Conservation (phyloP, 2,329 filamentous ascomycete species). For the Pleochaeta shiraiana region DNA sequence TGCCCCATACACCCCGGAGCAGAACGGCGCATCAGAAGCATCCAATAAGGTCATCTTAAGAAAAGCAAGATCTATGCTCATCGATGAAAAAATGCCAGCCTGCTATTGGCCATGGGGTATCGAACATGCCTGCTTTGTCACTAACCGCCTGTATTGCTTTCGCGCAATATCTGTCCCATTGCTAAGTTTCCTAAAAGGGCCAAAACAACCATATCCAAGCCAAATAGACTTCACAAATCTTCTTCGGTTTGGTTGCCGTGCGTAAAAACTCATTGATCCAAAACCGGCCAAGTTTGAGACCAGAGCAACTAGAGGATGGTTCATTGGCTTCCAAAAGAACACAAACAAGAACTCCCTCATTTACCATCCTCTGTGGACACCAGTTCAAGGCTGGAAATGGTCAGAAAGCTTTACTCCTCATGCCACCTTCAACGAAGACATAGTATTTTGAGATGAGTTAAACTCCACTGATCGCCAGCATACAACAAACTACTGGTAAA, state of each 20-base stretch:
- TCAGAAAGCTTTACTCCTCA: not conserved
- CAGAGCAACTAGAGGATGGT: not conserved
- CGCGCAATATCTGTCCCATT: not conserved
- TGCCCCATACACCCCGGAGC: not conserved
- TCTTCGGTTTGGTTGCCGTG: constrained; percentile 1
- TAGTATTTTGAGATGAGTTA: not conserved
- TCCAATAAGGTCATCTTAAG: not conserved
- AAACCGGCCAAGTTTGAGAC: not conserved
- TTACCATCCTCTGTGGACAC: constrained; percentile 1
- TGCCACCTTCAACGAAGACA: not conserved
- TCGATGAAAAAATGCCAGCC: not conserved
- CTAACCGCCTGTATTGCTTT: not conserved
- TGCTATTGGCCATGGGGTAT: not conserved
- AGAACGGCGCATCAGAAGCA: not conserved
- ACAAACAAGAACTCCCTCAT: not conserved
- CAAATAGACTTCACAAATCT: not conserved
- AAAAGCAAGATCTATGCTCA: not conserved
- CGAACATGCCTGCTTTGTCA: not conserved
- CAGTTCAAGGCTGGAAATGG: constrained; percentile 1
- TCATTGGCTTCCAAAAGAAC: constrained; percentile 2
- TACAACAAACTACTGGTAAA: not conserved
- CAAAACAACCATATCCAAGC: not conserved
- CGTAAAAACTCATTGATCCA: not conserved
- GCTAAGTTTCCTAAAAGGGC: not conserved
- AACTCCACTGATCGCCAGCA: not conserved